Evolutionary conservation across 2,329 filamentous ascomycete genomes (phyloP).

Genomic region (Xylaria sp.): DNA sequence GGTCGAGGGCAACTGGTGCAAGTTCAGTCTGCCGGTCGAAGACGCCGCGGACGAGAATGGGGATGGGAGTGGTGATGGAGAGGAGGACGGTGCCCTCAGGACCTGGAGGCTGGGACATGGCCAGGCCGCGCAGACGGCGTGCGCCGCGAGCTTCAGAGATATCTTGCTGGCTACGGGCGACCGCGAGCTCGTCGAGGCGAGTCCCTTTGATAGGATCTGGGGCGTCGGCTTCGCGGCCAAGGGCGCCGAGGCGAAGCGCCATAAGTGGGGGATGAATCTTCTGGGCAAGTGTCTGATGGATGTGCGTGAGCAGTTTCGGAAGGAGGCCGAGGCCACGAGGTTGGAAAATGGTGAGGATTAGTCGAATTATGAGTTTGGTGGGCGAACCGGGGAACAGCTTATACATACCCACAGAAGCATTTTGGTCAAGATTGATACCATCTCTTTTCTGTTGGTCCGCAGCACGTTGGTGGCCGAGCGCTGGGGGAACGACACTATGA

Average conservation of each 20-base stretch:
- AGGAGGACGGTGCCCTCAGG: constrained; percentile 21
- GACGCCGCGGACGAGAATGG: constrained; percentile 18
- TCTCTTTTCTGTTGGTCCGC: no score
- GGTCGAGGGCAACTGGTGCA: constrained; percentile 60
- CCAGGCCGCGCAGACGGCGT: constrained; percentile 24
- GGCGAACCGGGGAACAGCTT: neutral
- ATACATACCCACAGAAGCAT: no score
- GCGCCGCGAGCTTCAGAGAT: constrained; percentile 50
- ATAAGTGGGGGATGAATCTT: constrained; percentile 67
- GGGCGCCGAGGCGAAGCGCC: constrained; percentile 53
- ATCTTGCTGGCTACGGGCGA: constrained; percentile 63
- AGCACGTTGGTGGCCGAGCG: no score
- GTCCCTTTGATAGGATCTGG: constrained; percentile 67
- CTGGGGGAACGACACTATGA: neutral
- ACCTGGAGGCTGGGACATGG: constrained; percentile 27
- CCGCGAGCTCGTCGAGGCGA: constrained; percentile 66
- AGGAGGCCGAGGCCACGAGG: constrained; percentile 34
- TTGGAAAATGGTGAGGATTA: neutral
- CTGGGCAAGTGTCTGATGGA: constrained; percentile 67
- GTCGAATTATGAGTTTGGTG: no score
- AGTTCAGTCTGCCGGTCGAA: constrained; percentile 57
- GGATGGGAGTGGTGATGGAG: neutral
- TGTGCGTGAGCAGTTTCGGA: constrained; percentile 58
- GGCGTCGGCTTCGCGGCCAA: constrained; percentile 64
- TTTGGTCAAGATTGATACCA: no score